These are phyloP conservation scores for Agaricus subrufescens DNA, from an alignment of 768 basidiomycete genomes.

Conservation along the genomic window DNA sequence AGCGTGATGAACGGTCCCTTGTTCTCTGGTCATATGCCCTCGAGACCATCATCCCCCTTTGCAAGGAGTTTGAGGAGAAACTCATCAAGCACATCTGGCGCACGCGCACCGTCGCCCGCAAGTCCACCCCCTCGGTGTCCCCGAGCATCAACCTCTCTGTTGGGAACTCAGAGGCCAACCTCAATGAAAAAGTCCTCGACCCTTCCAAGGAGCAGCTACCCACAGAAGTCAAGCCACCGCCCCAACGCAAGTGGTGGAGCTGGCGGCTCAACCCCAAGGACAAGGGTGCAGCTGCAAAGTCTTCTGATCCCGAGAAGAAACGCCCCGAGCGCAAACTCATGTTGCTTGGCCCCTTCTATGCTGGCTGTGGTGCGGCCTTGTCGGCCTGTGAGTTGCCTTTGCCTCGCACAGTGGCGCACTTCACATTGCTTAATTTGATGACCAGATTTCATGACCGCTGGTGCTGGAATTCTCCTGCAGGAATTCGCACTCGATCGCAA, in stretches of 20 bases:
- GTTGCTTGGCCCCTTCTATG: conserved; percentile 67
- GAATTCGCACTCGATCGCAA: conserved; percentile 67
- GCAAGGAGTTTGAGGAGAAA: conserved; percentile 70
- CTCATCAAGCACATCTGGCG: conserved; percentile 82
- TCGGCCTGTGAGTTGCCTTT: conserved; percentile 45
- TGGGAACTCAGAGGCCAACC: conserved; percentile 21
- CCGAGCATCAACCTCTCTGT: conserved; percentile 13
- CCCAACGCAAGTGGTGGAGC: conserved; percentile 35
- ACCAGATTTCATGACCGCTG: conserved; percentile 58
- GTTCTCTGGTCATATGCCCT: conserved; percentile 80
- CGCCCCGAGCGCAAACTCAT: conserved; percentile 40
- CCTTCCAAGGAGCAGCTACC: conserved; percentile 16
- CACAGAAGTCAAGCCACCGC: conserved; percentile 13
- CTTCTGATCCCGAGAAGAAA: conserved; percentile 36
- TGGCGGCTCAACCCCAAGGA: conserved; percentile 39
- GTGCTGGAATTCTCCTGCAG: conserved; percentile 53
- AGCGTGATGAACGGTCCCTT: conserved; percentile 73
- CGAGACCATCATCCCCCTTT: conserved; percentile 60
- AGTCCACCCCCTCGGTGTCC: conserved; percentile 12
- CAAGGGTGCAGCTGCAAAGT: conserved; percentile 9
- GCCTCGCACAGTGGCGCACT: background rate
- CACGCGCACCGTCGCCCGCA: conserved; percentile 27
- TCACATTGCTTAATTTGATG: background rate
- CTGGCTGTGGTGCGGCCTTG: conserved; percentile 61
- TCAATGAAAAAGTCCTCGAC: conserved; percentile 28